Base-by-base conservation (phyloP, 306 rosid species). In the Acacia melanoxylon region DNA sequence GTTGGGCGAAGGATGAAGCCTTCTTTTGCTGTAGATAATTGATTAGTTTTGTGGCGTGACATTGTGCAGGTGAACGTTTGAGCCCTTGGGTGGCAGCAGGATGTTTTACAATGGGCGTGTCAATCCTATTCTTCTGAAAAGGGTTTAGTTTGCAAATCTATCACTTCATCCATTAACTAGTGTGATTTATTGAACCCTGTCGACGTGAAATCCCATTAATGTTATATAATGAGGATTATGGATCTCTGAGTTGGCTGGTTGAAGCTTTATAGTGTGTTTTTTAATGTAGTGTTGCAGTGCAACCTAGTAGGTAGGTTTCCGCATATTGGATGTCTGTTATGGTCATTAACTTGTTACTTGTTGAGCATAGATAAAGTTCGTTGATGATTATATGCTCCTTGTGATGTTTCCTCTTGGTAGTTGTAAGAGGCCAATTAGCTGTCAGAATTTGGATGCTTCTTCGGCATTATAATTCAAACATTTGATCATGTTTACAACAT, bases 21-120 rank as follows among this genome's bases (percentile, higher is more conserved):
- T 71, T 71, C 22, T 72, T 29, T n/a, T 48, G 37, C 4, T 20
- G 16, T 20, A 48, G 48, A 6, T 46, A 31, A 78, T 49, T 68
- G 22, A 78, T 35, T 46, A 13, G 27, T 20, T 67, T 67, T 22
- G 62, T 67, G 44, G 35, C 52, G 16, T 70, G 73, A 56, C 78
- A 49, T 31, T 63, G 35, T 25, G 80, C 87, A 90, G 91, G 93
- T 80, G 91, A 91, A 68, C 92, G 94, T 51, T 89, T 91, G 81
- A 87, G 93, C 81, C 93, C 91, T 8, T 90, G 94, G 89, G 92
- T 91, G 86, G 94, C 92, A 67, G 48, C 49, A 4, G 87, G 92
- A 76, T 89, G 93, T 85, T 83, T 91, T 78, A 73, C 87, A 59
- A 88, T 91, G 89, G 88, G 90, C 14, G 88, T 89, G 63, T 86